Base-by-base conservation (phyloP, 2,329 filamentous ascomycete species). In the Nemania diffusa region DNA sequence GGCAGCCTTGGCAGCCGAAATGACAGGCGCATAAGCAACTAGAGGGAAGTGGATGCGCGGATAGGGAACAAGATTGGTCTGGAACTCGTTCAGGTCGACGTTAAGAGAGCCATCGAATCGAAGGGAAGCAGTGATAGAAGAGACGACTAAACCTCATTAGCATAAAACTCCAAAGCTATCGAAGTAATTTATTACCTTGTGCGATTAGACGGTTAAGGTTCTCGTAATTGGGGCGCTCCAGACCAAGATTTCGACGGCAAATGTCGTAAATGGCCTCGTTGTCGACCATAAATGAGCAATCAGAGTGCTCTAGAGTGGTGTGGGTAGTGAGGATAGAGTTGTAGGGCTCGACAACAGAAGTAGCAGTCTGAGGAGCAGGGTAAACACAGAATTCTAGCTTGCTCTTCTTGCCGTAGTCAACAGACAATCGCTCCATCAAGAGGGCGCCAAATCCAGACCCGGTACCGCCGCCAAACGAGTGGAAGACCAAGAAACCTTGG, bases 221-320 rank as follows among this genome's bases (percentile, higher is more conserved):
- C 88, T 97, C 94, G 83, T 94, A 97, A 88, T 95, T 95, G 78
- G 96, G 96, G 75, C 96, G 93, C 89, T 97, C 94, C 74, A 99
- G 94, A 74, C 93, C 94, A 73, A 99, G 89, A 88, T 97, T 98
- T 81, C 94, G 92, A 79, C 94, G 92, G 91, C 96, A 99, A 82
- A 99, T 98, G 81, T 98, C 96, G 85, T 98, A 98, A 82, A 99
- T 97, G 78, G 96, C 96, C 88, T 99, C 96, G 84, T 99, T 99
- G 87, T 99, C 96, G 75, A 99, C 96, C 93, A 98, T 97, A 89
- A 99, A 99, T 78, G 92, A 97, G 88, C 96, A 98, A 89, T 99
- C 96, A 71, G 94, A 97, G 88, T 99, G 94, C 89, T 99, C 96
- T 65, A 99, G 91, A 73, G 96, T 98, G 80, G 94, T 98, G 90